Percentiles rank a stretch among this genome's conserved stretches.
phyloP scores from a whole-genome alignment of 2,329 filamentous ascomycete genomes.

The Beauveria rudraprayagi region DNA sequence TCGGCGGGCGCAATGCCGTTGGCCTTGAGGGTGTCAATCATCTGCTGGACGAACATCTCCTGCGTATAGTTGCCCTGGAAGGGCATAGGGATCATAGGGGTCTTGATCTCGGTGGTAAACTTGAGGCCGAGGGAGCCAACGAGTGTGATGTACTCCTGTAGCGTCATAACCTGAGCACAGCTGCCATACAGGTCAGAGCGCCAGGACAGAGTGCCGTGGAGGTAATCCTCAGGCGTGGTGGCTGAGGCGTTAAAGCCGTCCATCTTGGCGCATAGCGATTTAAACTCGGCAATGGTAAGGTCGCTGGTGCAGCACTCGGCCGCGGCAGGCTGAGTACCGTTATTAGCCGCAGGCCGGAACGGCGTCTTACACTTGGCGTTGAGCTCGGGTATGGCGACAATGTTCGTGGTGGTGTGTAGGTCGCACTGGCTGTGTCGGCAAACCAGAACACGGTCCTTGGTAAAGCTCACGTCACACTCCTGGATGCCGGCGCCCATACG shows the following conservation, averaged over 20 bases:
- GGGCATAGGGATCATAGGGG: constrained; percentile 58
- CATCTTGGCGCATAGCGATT: constrained; percentile 62
- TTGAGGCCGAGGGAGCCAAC: constrained; percentile 50
- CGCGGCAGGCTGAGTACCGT: constrained; percentile 38
- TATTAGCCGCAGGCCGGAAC: constrained; percentile 44
- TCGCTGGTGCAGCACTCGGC: constrained; percentile 66
- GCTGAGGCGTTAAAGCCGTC: constrained; percentile 54
- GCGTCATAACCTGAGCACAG: constrained; percentile 54
- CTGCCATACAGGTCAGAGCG: constrained; percentile 58
- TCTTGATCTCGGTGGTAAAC: constrained; percentile 62
- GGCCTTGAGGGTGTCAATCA: constrained; percentile 51
- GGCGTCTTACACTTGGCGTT: constrained; percentile 55
- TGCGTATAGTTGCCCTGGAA: constrained; percentile 58
- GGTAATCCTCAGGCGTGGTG: constrained; percentile 48
- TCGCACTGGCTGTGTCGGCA: constrained; percentile 62
- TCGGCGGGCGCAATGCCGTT: constrained; percentile 45
- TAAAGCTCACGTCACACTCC: constrained; percentile 63
- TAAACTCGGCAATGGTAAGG: constrained; percentile 60
- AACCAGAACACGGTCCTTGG: constrained; percentile 55
- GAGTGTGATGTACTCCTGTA: constrained; percentile 54
- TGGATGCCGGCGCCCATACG: constrained; percentile 59
- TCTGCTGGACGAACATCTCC: constrained; percentile 54
- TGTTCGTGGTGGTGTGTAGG: constrained; percentile 61
- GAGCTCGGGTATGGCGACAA: constrained; percentile 52
- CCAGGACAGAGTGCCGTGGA: constrained; percentile 51